Percentiles rank a stretch among this genome's conserved stretches.
phyloP scores from a whole-genome alignment of 805 yeast genomes.

The Wickerhamiella brachini region DNA sequence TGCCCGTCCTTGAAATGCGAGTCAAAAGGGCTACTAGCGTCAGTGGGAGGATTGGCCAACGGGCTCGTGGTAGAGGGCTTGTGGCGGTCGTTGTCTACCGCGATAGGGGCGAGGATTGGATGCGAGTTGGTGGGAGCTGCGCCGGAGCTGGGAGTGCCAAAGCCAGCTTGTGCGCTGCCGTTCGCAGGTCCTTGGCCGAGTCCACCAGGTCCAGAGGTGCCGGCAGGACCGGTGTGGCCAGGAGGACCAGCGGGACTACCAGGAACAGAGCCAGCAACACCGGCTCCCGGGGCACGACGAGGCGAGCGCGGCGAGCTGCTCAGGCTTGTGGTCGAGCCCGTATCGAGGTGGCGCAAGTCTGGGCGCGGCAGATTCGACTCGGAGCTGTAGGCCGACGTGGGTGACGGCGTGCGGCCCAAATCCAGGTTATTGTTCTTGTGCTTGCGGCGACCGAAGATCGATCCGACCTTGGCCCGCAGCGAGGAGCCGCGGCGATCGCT shows the following conservation, averaged over 20 bases:
- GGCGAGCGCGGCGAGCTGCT: conserved; percentile 12
- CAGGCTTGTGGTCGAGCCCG: conserved; percentile 4
- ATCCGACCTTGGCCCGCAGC: conserved; percentile 22
- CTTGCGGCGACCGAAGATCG: conserved; percentile 24
- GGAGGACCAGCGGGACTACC: not conserved
- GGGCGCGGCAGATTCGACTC: not conserved
- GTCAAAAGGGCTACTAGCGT: not conserved
- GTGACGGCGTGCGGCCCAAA: conserved; percentile 10
- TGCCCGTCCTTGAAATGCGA: not conserved
- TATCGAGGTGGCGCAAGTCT: conserved; percentile 3
- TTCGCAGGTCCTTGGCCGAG: not conserved
- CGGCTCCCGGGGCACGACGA: conserved; percentile 6
- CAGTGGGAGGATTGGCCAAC: not conserved
- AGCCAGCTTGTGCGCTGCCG: not conserved
- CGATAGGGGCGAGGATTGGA: not conserved
- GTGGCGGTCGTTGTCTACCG: not conserved
- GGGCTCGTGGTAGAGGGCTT: not conserved
- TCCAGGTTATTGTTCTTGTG: conserved; percentile 10
- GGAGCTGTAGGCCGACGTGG: conserved; percentile 1
- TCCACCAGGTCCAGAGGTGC: too few relatives aligned
- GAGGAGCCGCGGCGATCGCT: not conserved
- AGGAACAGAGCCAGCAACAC: not conserved
- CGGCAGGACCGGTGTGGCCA: too few relatives aligned
- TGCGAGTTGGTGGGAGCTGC: not conserved
- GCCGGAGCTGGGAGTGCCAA: too few relatives aligned